These are phyloP conservation scores for Cyberlindnera xishuangbannaensis DNA, from an alignment of 805 yeast genomes.

Conservation along the genomic window DNA sequence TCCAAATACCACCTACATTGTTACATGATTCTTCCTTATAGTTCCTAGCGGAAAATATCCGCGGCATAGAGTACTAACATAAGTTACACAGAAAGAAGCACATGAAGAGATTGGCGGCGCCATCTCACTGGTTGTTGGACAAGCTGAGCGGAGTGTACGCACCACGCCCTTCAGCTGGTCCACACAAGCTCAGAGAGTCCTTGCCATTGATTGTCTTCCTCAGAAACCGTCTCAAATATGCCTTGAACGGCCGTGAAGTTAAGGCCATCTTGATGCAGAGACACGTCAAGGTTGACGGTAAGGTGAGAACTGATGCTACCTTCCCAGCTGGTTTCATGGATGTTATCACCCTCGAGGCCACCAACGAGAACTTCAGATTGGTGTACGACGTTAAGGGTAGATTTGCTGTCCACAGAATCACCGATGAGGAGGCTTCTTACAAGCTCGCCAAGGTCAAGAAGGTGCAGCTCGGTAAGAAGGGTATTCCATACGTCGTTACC, in stretches of 20 bases:
- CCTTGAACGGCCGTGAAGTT: conserved; percentile 98
- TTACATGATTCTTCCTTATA: too few species aligned
- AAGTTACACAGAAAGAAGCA: conserved; percentile 80
- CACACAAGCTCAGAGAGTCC: conserved; percentile 98
- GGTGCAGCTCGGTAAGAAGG: conserved; percentile 97
- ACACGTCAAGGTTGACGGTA: conserved; percentile 97
- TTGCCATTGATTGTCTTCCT: conserved; percentile 94
- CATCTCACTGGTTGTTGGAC: conserved; percentile 99
- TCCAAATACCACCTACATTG: too few species aligned
- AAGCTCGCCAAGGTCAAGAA: conserved; percentile 97
- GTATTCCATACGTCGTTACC: conserved; percentile 96
- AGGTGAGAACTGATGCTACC: conserved; percentile 98
- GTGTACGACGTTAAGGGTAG: conserved; percentile 98
- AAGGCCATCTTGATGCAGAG: conserved; percentile 98
- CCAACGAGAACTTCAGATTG: conserved; percentile 99
- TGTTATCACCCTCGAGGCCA: conserved; percentile 93
- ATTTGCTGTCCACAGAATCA: conserved; percentile 99
- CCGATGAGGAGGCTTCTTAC: conserved; percentile 97
- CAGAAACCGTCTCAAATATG: conserved; percentile 98
- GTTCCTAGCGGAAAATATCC: too few species aligned
- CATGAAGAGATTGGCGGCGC: conserved; percentile 99
- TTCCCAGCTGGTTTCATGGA: conserved; percentile 99
- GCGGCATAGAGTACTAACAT: too few species aligned
- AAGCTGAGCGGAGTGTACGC: conserved; percentile 99
- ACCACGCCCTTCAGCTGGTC: conserved; percentile 99